Evolutionary conservation across 2,329 filamentous ascomycete species (phyloP).

Genomic region (Xylariales sp.): DNA sequence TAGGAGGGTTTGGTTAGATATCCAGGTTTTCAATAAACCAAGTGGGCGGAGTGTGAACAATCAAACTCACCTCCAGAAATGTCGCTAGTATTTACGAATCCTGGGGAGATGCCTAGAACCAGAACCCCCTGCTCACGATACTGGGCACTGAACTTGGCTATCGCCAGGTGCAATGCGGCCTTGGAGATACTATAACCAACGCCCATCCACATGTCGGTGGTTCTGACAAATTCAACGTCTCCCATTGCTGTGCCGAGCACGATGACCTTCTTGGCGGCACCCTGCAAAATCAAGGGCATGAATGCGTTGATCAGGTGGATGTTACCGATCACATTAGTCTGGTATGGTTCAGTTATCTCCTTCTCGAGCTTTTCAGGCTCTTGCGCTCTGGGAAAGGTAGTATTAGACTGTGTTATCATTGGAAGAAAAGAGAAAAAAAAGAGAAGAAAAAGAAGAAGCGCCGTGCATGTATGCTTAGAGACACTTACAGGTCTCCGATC

Average conservation of each 20-base stretch:
- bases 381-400: slow-evolving; percentile 1
- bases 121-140: slow-evolving; percentile 39
- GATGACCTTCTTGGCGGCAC: slow-evolving; percentile 47
- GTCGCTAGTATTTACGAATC: slow-evolving; percentile 28
- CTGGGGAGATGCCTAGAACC: slow-evolving; percentile 39
- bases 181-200: slow-evolving; percentile 43
- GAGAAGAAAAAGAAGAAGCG: too few relatives aligned
- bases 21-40: background rate
- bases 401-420: too few relatives aligned
- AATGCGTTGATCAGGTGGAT: slow-evolving; percentile 49
- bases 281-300: slow-evolving; percentile 44
- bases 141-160: slow-evolving; percentile 35
- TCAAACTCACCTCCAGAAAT: background rate
- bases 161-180: slow-evolving; percentile 13
- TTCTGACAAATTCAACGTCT: slow-evolving; percentile 27
- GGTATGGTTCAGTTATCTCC: slow-evolving; percentile 2
- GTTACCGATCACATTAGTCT: slow-evolving; percentile 45
- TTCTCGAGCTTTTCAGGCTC: slow-evolving; percentile 9
- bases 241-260: slow-evolving; percentile 42
- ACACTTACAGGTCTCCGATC: slow-evolving; percentile 34
- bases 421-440: too few relatives aligned
- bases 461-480: background rate
- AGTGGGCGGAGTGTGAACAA: too few relatives aligned
- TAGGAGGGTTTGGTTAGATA: background rate
- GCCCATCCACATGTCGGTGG: slow-evolving; percentile 19